phyloP scores from a whole-genome alignment of 495 filamentous ascomycete genomes.

The Tuber aestivum region DNA sequence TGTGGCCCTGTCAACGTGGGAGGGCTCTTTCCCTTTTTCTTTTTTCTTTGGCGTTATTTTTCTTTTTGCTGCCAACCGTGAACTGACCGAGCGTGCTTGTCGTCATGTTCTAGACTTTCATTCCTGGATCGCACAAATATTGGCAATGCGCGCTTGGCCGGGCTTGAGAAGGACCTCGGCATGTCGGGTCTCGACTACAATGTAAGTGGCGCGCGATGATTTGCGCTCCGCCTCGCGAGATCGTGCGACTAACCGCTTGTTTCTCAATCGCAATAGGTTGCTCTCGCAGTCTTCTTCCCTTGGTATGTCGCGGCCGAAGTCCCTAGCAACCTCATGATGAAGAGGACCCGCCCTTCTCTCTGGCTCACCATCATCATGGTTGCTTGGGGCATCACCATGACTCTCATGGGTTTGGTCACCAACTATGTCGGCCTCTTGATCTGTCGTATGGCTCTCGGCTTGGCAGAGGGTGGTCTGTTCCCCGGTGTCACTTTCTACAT shows the following conservation, averaged over 20 bases:
- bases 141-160: slow-evolving; percentile 66
- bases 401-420: slow-evolving; percentile 55
- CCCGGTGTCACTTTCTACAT: slow-evolving; percentile 71
- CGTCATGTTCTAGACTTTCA: slow-evolving; percentile 42
- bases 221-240: background rate
- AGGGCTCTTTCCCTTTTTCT: background rate
- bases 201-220: slow-evolving; percentile 24
- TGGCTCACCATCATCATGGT: slow-evolving; percentile 56
- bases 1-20: slow-evolving; percentile 27
- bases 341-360: slow-evolving; percentile 56
- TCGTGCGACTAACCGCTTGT: background rate
- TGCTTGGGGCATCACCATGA: slow-evolving; percentile 54
- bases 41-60: slow-evolving; percentile 30
- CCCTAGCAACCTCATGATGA: slow-evolving; percentile 61
- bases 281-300: slow-evolving; percentile 60
- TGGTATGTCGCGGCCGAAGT: slow-evolving; percentile 63
- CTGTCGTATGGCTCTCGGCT: slow-evolving; percentile 56
- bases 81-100: slow-evolving; percentile 17
- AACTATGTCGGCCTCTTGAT: slow-evolving; percentile 54
- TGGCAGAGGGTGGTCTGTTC: slow-evolving; percentile 60
- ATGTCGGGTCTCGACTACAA: slow-evolving; percentile 59
- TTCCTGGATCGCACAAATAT: slow-evolving; percentile 61
- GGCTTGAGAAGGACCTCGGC: slow-evolving; percentile 53
- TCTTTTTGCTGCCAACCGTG: slow-evolving; percentile 11
- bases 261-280: slow-evolving; percentile 50